A percentile compares a stretch with the other conserved stretches of the same genome.
phyloP scores from a whole-genome alignment of 2,329 filamentous ascomycete species.

The Aureobasidium lini region DNA sequence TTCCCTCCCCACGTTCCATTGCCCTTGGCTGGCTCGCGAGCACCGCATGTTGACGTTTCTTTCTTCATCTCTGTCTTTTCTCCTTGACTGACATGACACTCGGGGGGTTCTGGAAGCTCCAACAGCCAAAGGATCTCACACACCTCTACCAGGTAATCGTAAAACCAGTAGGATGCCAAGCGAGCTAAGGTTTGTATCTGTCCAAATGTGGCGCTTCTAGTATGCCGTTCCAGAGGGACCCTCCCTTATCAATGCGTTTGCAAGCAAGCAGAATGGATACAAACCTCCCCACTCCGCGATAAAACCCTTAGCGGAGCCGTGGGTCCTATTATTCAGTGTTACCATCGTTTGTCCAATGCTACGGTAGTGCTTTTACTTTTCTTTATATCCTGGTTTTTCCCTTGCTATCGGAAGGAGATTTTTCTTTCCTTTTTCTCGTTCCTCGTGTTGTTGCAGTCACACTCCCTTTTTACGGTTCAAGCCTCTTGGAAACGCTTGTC shows the following conservation, averaged over 20 bases:
- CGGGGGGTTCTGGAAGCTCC: background rate
- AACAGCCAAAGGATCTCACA: slow-evolving; percentile 3
- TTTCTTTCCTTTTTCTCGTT: background rate
- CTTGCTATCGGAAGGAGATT: background rate
- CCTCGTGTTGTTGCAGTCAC: background rate
- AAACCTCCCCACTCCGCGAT: background rate
- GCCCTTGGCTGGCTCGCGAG: background rate
- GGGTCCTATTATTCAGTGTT: slow-evolving; percentile 5
- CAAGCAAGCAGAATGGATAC: background rate
- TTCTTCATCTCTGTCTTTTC: slow-evolving; percentile 2
- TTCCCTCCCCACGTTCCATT: background rate
- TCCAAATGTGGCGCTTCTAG: slow-evolving; percentile 5
- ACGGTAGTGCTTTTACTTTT: background rate
- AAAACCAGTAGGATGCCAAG: slow-evolving; percentile 1
- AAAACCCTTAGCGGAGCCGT: slow-evolving; percentile 10
- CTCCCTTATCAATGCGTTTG: slow-evolving; percentile 10
- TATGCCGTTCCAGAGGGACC: background rate
- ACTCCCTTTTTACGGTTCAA: slow-evolving; percentile 2
- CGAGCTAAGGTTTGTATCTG: background rate
- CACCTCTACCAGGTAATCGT: background rate
- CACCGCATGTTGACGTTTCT: slow-evolving; percentile 6
- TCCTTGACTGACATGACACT: slow-evolving; percentile 9
- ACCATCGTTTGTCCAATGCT: slow-evolving; percentile 3
- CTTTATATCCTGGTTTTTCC: background rate
- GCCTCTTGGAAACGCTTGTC: slow-evolving; percentile 4